Evolutionary conservation across 106 monocot genomes (phyloP).

Genomic region (Dioscorea alata): DNA sequence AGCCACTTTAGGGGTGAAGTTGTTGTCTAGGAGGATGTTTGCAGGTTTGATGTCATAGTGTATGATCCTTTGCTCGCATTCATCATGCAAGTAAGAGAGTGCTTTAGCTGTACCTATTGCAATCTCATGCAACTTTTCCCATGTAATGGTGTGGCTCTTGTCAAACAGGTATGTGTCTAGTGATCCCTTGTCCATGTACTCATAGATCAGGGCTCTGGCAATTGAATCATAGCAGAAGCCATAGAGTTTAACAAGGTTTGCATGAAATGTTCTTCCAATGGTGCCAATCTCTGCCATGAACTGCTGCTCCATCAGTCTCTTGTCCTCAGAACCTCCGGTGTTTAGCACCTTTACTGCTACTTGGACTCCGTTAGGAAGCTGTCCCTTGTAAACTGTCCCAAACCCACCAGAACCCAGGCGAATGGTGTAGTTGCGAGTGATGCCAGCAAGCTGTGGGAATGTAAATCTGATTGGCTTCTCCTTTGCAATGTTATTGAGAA

Average conservation of each 20-base stretch:
- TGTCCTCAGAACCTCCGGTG: background rate
- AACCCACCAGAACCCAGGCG: constrained; percentile 14
- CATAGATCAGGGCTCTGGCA: background rate
- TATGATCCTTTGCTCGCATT: constrained; percentile 27
- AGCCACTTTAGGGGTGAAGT: constrained; percentile 32
- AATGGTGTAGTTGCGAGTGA: constrained; percentile 2
- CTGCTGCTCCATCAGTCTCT: constrained; percentile 2
- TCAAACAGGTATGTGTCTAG: constrained; percentile 8
- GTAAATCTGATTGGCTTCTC: constrained; percentile 17
- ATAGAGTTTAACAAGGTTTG: constrained; percentile 12
- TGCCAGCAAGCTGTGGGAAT: background rate
- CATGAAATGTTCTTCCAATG: constrained; percentile 13
- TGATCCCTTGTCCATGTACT: constrained; percentile 1
- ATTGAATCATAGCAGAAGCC: constrained; percentile 2
- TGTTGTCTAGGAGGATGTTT: constrained; percentile 24
- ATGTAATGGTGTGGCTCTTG: background rate
- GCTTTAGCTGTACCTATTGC: constrained; percentile 32
- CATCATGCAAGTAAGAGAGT: constrained; percentile 31
- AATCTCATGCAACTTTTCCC: constrained; percentile 20
- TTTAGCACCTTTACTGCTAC: constrained; percentile 14
- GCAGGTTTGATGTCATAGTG: constrained; percentile 52
- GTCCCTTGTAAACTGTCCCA: constrained; percentile 16
- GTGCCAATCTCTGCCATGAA: constrained; percentile 12
- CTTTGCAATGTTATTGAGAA: constrained; percentile 1
- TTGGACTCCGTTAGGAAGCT: constrained; percentile 6